phyloP scores from a whole-genome alignment of 192 early-diverging fungal species.

The Martensiomyces pterosporus region DNA sequence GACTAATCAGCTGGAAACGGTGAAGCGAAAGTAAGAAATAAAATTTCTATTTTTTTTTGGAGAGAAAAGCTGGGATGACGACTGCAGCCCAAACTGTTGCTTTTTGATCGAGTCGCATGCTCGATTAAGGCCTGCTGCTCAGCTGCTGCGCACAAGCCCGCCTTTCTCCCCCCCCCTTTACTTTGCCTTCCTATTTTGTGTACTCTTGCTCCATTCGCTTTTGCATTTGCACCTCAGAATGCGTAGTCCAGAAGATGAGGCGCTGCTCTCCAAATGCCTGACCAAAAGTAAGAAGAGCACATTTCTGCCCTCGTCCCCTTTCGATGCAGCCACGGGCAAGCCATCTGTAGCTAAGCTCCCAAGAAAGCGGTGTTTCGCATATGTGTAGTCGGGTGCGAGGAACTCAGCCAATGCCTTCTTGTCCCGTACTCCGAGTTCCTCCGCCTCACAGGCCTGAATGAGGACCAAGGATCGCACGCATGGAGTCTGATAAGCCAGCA shows the following conservation, averaged over 20 bases:
- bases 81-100: no score
- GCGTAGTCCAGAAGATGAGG: conserved; percentile 10
- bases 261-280: conserved; percentile 16
- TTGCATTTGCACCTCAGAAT: neutral
- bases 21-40: no score
- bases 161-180: no score
- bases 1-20: no score
- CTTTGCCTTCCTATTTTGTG: no score
- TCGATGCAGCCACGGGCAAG: no score
- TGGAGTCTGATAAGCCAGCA: conserved; percentile 10
- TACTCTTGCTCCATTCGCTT: no score
- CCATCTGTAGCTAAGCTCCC: neutral
- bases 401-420: conserved; percentile 25
- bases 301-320: no score
- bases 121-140: neutral
- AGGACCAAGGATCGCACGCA: conserved; percentile 7
- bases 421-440: conserved; percentile 20
- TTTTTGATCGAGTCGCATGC: no score
- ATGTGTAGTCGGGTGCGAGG: conserved; percentile 16
- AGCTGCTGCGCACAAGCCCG: conserved; percentile 1
- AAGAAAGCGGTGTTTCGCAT: neutral
- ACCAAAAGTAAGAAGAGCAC: conserved; percentile 12
- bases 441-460: conserved; percentile 15
- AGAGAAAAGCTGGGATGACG: no score
- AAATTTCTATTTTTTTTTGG: no score